Base-by-base conservation (phyloP, 768 basidiomycete genomes). In the Rhodotorula graminis region DNA sequence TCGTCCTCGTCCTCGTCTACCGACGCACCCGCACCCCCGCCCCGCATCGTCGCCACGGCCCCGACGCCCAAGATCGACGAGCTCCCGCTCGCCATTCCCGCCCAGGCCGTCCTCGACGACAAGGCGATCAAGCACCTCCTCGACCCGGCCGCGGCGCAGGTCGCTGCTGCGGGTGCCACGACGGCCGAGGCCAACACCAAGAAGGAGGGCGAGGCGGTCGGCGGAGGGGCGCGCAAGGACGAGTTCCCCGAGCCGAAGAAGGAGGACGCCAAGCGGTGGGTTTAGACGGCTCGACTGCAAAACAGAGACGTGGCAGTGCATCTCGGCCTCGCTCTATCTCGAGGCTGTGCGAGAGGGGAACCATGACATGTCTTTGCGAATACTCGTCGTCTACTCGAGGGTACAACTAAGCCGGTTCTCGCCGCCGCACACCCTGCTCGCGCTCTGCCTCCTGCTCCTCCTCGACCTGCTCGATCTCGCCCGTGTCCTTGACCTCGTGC, bases 91-190 rank as follows among this genome's bases (percentile, higher is more conserved):
- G 74, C 63, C 10, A 33, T 61, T 4, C 67, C 74, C n/a, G 70
- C 67, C 8, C 47, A 61, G n/a, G 70, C 70, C 16, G n/a, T 75
- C 21, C 42, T 75, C 23, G 63, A 71, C 64, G 67, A 65, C 14
- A 55, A 69, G 33, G 70, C 74, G 27, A 64, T 75, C 52, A 2
- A 50, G 9, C 67, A 44, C 47, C 19, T 75, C 18, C 61, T 75
- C 33, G 70, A 69, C 31, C 74, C 74, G 3, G 74, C 70, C 0
- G 49, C 57, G 56, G 57, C 53, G 61, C 74, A 75, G 64, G 64
- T 75, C 57, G 31, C 60, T 31, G 50, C 61, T 31, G 50, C 61
- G 27, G 74, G 74, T 7, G 29, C 65, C 25, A 23, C n/a, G 27
- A 19, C 50, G 1, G 44, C 2, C 44, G 47, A 33, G 6, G 49